Evolutionary conservation across 495 filamentous ascomycete species (phyloP).

Genomic region (Aspergillus affinis): DNA sequence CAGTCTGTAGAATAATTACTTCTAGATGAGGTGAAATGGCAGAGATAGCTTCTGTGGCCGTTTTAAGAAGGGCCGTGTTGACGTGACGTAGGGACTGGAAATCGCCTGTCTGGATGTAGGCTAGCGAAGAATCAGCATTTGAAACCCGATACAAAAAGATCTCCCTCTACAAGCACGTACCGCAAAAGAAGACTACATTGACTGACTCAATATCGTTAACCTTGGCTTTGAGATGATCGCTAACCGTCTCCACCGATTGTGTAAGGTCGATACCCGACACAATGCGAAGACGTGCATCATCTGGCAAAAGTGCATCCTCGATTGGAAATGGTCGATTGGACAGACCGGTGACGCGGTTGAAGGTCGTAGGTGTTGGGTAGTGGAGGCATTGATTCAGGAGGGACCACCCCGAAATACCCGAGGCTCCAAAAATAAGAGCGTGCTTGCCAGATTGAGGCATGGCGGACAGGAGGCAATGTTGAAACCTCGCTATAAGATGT

Average conservation of each 20-base stretch:
- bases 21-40: slow-evolving; percentile 26
- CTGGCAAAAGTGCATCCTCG: background rate
- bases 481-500: too few species aligned
- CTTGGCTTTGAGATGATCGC: background rate
- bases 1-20: slow-evolving; percentile 38
- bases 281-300: slow-evolving; percentile 3
- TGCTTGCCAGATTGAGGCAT: slow-evolving; percentile 7
- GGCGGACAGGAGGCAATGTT: too few species aligned
- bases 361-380: slow-evolving; percentile 4
- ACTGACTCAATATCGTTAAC: slow-evolving; percentile 1
- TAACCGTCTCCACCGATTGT: background rate
- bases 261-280: slow-evolving; percentile 9
- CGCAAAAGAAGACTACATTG: slow-evolving; percentile 6
- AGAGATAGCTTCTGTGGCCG: slow-evolving; percentile 22
- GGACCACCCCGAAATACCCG: slow-evolving; percentile 9
- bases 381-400: slow-evolving; percentile 8
- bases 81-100: background rate
- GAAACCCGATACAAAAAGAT: too few species aligned
- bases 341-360: background rate
- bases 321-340: slow-evolving; percentile 3
- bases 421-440: slow-evolving; percentile 9
- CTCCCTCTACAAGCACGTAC: too few species aligned
- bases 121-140: too few species aligned
- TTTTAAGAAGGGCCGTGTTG: slow-evolving; percentile 8
- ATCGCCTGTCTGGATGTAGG: slow-evolving; percentile 10